phyloP scores from a whole-genome alignment of 1,284 basidiomycete genomes.

The Moesziomyces globuligerus region DNA sequence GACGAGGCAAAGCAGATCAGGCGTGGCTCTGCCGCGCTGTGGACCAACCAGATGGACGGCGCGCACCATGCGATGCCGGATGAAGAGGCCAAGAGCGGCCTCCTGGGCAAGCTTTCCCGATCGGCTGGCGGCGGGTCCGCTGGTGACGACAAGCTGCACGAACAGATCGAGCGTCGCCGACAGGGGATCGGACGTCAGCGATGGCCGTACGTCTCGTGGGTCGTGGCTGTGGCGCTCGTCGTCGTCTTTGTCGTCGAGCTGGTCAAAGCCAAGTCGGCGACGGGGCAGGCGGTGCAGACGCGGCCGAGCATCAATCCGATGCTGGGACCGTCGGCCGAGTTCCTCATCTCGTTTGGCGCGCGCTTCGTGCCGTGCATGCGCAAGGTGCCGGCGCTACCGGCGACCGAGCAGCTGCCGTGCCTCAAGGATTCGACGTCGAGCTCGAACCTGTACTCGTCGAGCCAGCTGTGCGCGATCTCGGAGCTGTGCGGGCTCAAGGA shows the following conservation, averaged over 20 bases:
- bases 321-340: conserved; percentile 86
- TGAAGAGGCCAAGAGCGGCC: conserved; percentile 36
- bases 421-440: conserved; percentile 70
- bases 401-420: conserved; percentile 73
- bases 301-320: conserved; percentile 87
- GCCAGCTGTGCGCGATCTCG: conserved; percentile 77
- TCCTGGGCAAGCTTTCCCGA: conserved; percentile 33
- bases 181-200: conserved; percentile 83
- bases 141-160: conserved; percentile 46
- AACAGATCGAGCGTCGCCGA: conserved; percentile 69
- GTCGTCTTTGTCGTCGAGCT: conserved; percentile 68
- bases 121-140: conserved; percentile 11
- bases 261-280: conserved; percentile 57
- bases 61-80: conserved; percentile 8
- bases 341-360: conserved; percentile 85
- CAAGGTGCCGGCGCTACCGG: conserved; percentile 60
- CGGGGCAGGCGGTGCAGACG: conserved; percentile 66
- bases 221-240: conserved; percentile 73
- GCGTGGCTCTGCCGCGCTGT: conserved; percentile 30
- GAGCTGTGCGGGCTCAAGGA: conserved; percentile 82
- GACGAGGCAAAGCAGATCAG: conserved; percentile 58
- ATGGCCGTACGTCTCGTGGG: conserved; percentile 74
- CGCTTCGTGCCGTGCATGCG: conserved; percentile 93
- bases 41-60: conserved; percentile 33
- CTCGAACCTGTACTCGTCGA: conserved; percentile 55